Evolutionary conservation across 108 stramenopile species (phyloP).

Genomic region (Fragilaria radians): DNA sequence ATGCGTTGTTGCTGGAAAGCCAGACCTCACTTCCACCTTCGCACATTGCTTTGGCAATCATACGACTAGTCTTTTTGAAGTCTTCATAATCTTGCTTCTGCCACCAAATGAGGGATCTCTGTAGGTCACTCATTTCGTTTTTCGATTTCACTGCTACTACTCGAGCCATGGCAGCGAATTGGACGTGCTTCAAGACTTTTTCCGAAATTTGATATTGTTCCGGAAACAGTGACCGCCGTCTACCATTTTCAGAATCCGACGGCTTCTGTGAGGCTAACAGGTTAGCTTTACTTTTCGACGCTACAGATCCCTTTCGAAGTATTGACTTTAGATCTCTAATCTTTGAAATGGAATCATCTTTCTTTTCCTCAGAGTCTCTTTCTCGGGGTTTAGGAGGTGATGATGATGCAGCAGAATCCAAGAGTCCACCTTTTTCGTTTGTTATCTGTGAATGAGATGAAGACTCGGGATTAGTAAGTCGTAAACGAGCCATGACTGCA

Average conservation of each 20-base stretch:
- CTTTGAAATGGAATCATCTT: too few relatives aligned
- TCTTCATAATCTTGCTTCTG: slow-evolving; percentile 77
- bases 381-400: not conserved
- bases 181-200: slow-evolving; percentile 13
- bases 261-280: not conserved
- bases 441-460: not conserved
- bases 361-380: not conserved
- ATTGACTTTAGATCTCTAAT: not conserved
- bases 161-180: slow-evolving; percentile 77
- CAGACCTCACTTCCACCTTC: slow-evolving; percentile 84
- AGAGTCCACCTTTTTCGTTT: slow-evolving; percentile 11
- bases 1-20: slow-evolving; percentile 63
- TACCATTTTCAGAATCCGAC: slow-evolving; percentile 4
- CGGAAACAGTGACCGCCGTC: slow-evolving; percentile 39
- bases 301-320: not conserved
- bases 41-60: slow-evolving; percentile 81
- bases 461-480: slow-evolving; percentile 25
- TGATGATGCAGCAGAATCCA: not conserved
- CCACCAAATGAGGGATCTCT: slow-evolving; percentile 77
- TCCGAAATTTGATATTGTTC: slow-evolving; percentile 20
- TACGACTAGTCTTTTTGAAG: slow-evolving; percentile 83
- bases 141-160: slow-evolving; percentile 66
- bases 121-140: slow-evolving; percentile 51
- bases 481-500: slow-evolving; percentile 38
- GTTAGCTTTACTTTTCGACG: not conserved